phyloP scores from a whole-genome alignment of 73 alveolate species.

The Halteria grandinella region DNA sequence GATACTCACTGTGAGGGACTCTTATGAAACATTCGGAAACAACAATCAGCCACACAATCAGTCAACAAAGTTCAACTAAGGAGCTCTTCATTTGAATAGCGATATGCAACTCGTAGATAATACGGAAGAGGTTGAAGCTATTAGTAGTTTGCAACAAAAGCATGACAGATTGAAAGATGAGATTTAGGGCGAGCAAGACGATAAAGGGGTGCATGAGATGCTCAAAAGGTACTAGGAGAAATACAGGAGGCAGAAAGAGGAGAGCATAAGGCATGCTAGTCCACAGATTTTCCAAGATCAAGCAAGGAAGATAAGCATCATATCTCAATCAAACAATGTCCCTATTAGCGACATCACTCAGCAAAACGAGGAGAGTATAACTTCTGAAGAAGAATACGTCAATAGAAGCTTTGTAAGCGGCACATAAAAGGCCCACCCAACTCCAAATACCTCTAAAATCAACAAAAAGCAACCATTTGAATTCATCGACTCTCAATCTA shows the following conservation, averaged over 20 bases:
- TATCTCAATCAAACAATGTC: too few species aligned
- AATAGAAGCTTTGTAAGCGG: slow-evolving; percentile 32
- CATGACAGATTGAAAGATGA: not conserved
- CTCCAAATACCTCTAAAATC: not conserved
- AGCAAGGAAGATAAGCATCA: too few species aligned
- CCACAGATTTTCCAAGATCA: too few species aligned
- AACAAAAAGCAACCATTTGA: slow-evolving; percentile 1
- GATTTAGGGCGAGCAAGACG: not conserved
- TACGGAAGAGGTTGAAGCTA: too few species aligned
- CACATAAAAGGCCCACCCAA: not conserved
- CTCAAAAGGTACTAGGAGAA: slow-evolving; percentile 30
- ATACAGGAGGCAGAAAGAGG: slow-evolving; percentile 23
- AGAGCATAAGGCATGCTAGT: not conserved
- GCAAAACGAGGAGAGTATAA: too few species aligned
- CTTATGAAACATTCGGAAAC: slow-evolving; percentile 56
- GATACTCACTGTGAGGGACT: slow-evolving; percentile 41
- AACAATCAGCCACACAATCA: too few species aligned
- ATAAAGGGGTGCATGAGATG: slow-evolving; percentile 15
- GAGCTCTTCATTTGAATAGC: too few species aligned
- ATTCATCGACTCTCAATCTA: not conserved
- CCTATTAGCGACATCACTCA: too few species aligned
- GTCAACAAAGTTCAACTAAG: too few species aligned
- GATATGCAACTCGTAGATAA: too few species aligned
- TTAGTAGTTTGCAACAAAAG: not conserved
- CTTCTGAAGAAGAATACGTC: slow-evolving; percentile 14